Evolutionary conservation across 2,329 filamentous ascomycete genomes (phyloP), one percentile per base, ranked within the genome.

Genomic region (Emergomyces orientalis): DNA sequence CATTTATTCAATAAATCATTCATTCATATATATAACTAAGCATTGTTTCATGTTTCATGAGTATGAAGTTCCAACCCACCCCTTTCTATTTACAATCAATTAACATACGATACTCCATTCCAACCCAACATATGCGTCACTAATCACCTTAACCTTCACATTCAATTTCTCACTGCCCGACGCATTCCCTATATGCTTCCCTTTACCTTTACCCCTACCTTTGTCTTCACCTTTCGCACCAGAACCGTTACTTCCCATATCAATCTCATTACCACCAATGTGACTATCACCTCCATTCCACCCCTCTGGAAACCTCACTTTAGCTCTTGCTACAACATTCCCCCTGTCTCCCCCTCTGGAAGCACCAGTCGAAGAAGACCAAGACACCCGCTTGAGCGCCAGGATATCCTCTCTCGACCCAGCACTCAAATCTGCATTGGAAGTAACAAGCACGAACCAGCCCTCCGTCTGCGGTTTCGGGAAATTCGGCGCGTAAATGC

Each of bases 391-490:
- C 81, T 96, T 97, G 66, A 99, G 80, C 2, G 89, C 93, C 3
- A 96, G 76, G 47, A 97, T 82, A 68, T 97, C 90, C 64, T 93
- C 90, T 7, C 77, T 82, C 0, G 78, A 79, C 2, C 83, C 70
- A 68, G 89, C 86, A 41, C n/a, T 61, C 27, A 55, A 55, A 52
- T 30, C 47, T 8, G 41, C 69, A 58, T 71, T 70, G 0, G 67
- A 69, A 7, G 86, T 87, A 0, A 96, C 82, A 27, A 97, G 72
- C 17, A 94, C 84, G 74, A 99, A 97, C 84, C 88, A 97, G 0
- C 92, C 92, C 71, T 99, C 94, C 0, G 86, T 94, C 75, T 99
- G 94, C 19, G 91, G 86, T 76, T 99, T 99, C 0, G 93, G 93
- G 77, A 96, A 97, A 27, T 84, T 83, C 2, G 95, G 93, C 0